Base-by-base conservation (phyloP, 177 flowering plant species). In the Telopea speciosissima region DNA sequence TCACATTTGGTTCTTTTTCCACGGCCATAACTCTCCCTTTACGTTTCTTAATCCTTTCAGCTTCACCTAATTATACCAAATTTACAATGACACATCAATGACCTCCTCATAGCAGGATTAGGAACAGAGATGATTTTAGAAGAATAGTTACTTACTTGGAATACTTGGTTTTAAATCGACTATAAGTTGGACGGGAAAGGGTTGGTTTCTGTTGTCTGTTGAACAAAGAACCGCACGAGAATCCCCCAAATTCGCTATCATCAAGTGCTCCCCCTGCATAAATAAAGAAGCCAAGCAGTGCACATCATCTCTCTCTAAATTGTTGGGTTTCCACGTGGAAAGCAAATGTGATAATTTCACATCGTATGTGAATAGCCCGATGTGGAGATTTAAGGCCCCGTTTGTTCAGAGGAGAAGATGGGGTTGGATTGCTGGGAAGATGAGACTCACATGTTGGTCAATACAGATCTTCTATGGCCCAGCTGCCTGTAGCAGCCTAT, bases 231-330 rank as follows among this genome's bases (percentile, higher is more conserved):
- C 72, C 0, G 97, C 98, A 3, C 97, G 86, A 5, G 98, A 93
- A 81, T 93, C 98, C 2, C 97, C 98, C 82, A 93, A 79, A 76
- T 90, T 93, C 22, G 87, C 84, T 23, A 93, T 74, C 24, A 91
- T 70, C 82, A 93, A 73, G 65, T 89, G 76, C 17, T 86, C 83
- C 13, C 83, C 93, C 98, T 93, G 74, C 69, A 81, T 49, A 36
- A 66, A 63, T 33, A 26, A 45, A 72, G 24, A 28, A 28, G 31
- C 3, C 31, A 28, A 2, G 31, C 31, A 28, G n/a, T 28, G 28
- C 23, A 33, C 19, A 49, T 49, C 49, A 44, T 44, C 14, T 44
- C n/a, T 73, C 86, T 84, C 98, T 90, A 78, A 24, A 40, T n/a
- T n/a, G n/a, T n/a, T n/a, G n/a, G n/a, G n/a, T n/a, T n/a, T n/a